Base-by-base conservation (phyloP, 2,329 filamentous ascomycete species). In the Knufia petricola region DNA sequence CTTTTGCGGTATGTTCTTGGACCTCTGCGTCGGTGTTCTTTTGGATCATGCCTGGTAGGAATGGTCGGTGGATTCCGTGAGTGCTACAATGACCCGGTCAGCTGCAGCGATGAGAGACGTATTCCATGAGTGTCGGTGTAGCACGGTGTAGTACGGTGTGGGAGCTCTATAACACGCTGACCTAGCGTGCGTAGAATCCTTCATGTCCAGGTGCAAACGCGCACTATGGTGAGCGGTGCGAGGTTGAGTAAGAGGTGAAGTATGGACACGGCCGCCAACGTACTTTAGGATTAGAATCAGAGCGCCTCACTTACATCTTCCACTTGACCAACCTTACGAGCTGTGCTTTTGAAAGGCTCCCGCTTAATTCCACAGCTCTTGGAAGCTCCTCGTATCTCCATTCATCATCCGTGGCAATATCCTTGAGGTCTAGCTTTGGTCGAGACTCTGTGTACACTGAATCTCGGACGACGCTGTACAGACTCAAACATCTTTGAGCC, bases 241-340 rank as follows among this genome's bases (percentile, higher is more conserved):
- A n/a, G n/a, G n/a, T n/a, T n/a, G n/a, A n/a, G n/a, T n/a, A n/a
- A n/a, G n/a, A n/a, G n/a, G n/a, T n/a, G n/a, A n/a, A n/a, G n/a
- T n/a, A n/a, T n/a, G n/a, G n/a, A n/a, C n/a, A n/a, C n/a, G n/a
- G n/a, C n/a, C n/a, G n/a, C n/a, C n/a, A n/a, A n/a, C n/a, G n/a
- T n/a, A n/a, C n/a, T n/a, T n/a, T n/a, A n/a, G n/a, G n/a, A n/a
- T n/a, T n/a, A n/a, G n/a, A n/a, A n/a, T n/a, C n/a, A n/a, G n/a
- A n/a, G 32, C 9, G 28, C 37, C 31, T 4, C 17, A 62, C 64
- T 58, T 55, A 71, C 68, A 67, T 58, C 53, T 71, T 71, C 69
- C 69, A 71, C 40, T 68, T 65, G 55, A 71, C 66, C 44, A 69
- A 53, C 42, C 53, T 58, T 41, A 65, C 56, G 30, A 69, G 39